A percentile compares a stretch with the other conserved stretches of the same genome.
Conservation (phyloP, 2,329 filamentous ascomycete species). For the Diaporthe vexans region DNA sequence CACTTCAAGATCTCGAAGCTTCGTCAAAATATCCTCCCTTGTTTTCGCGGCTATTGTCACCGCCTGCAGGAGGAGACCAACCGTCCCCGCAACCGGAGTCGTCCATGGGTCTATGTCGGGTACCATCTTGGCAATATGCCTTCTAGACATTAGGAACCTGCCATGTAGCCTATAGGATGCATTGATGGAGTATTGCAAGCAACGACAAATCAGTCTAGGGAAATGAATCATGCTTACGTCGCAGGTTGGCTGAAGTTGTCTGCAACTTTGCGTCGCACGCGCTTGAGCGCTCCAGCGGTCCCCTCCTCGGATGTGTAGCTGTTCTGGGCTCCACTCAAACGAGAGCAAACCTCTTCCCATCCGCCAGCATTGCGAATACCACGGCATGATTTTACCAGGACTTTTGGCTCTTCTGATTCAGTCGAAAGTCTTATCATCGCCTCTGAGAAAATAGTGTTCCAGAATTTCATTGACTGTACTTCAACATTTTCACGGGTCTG, state of each 20-base stretch:
- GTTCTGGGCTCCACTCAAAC: not conserved
- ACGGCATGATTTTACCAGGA: not conserved
- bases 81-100: not conserved
- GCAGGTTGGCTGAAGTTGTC: not conserved
- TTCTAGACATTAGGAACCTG: too few relatives aligned
- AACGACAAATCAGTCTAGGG: too few relatives aligned
- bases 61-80: not conserved
- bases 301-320: not conserved
- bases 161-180: too few relatives aligned
- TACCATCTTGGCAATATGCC: not conserved
- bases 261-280: not conserved
- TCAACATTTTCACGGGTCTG: not conserved
- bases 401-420: not conserved
- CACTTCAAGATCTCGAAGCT: not conserved
- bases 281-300: not conserved
- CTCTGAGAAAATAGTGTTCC: not conserved
- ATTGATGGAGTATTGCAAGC: too few relatives aligned
- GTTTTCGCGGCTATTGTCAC: not conserved
- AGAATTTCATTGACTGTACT: not conserved
- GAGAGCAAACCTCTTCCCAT: not conserved
- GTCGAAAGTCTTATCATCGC: not conserved
- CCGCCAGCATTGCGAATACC: not conserved
- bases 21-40: not conserved
- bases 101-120: slow-evolving; percentile 1
- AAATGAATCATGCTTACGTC: not conserved